Conservation (phyloP, 2,329 filamentous ascomycete genomes). For the Dothistroma septosporum region DNA sequence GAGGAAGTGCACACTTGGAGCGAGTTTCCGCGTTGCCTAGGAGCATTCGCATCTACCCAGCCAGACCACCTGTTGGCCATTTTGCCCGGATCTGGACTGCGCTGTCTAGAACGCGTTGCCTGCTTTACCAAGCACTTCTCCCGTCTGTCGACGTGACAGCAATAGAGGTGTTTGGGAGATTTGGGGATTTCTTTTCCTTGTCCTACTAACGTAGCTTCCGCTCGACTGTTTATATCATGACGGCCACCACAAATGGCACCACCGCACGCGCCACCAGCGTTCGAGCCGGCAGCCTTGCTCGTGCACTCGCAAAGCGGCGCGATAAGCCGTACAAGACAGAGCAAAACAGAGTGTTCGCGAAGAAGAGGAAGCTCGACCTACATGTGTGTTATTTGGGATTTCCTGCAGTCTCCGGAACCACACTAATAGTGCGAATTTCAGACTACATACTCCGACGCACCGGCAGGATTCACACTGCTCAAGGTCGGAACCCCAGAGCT, state of each 20-base stretch:
- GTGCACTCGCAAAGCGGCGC: slow-evolving; percentile 29
- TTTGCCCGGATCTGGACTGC: background rate
- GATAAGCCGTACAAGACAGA: slow-evolving; percentile 56
- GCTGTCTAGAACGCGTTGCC: background rate
- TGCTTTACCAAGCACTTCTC: slow-evolving; percentile 1
- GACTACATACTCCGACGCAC: slow-evolving; percentile 54
- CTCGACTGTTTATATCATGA: slow-evolving; percentile 12
- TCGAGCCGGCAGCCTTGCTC: slow-evolving; percentile 25
- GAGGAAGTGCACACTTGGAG: background rate
- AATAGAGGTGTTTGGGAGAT: slow-evolving; percentile 8
- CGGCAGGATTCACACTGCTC: slow-evolving; percentile 58
- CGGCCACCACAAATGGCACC: slow-evolving; percentile 5
- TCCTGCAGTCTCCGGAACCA: background rate
- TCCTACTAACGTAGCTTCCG: slow-evolving; percentile 19
- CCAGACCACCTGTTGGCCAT: background rate
- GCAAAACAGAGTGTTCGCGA: slow-evolving; percentile 54
- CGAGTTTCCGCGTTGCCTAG: background rate
- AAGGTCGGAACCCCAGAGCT: slow-evolving; percentile 58
- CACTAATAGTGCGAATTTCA: slow-evolving; percentile 35
- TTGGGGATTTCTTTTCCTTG: slow-evolving; percentile 11
- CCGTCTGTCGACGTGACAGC: slow-evolving; percentile 1
- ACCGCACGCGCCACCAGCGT: slow-evolving; percentile 16
- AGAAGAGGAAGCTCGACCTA: slow-evolving; percentile 57
- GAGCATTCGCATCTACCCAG: background rate
- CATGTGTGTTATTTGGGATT: slow-evolving; percentile 37